Evolutionary conservation across 2,329 filamentous ascomycete genomes (phyloP), one percentile per base, ranked within the genome.

Genomic region (Apiospora hydei): DNA sequence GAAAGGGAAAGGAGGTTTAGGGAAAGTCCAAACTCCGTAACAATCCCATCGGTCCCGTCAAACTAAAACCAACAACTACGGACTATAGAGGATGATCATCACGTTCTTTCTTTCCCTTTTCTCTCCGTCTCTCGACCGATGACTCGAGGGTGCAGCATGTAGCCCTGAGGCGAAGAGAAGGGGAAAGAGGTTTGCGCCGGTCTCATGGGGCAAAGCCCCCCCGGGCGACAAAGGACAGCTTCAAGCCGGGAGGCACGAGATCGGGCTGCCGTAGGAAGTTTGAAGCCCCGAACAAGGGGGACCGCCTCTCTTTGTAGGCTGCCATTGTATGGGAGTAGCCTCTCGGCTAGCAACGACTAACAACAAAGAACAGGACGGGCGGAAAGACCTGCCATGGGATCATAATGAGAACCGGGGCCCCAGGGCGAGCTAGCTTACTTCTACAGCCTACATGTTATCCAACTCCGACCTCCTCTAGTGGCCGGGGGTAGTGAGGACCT

Each of bases 21-120:
- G 57, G 5, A 34, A 34, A 34, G 53, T 38, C 34, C 26, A 64
- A 41, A 18, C 41, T n/a, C 34, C 21, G 21, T n/a, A 21, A n/a
- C 30, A 41, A 21, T 41, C 11, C 41, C 57, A 8, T 61, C 26
- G 21, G 34, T 6, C 13, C 34, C 24, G 34, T 41, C 57, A 64
- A 64, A 64, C 57, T 41, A 64, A n/a, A 64, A 64, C 34, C 30
- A 41, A 34, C 57, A 41, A 64, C 57, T 41, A 64, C 21, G 34
- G 6, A 41, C 10, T 41, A 64, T 41, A 14, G 34, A 38, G 53
- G 18, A n/a, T 64, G 57, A 41, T 24, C 57, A 64, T 11, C 16
- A 30, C 16, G 21, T 4, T n/a, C 57, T 13, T 38, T 64, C 34
- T 64, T 41, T 14, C n/a, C n/a, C 21, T 10, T 26, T 14, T 3